Base-by-base conservation (phyloP, 371 early-diverging fungal species). In the Syncephalastrum monosporum region DNA sequence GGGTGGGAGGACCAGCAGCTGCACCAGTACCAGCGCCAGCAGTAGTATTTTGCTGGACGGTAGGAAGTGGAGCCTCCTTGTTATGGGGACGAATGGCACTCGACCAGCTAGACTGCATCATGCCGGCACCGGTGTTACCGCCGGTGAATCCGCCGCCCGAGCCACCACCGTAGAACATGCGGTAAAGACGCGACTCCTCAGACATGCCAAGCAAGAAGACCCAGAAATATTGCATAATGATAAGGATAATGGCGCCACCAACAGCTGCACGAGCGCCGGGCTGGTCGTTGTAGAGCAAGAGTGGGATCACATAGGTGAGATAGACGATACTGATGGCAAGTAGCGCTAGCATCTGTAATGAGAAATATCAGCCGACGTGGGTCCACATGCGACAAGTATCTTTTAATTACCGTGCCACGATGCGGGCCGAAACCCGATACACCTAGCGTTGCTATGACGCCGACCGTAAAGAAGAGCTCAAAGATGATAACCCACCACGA, bases 201-300 rank as follows among this genome's bases (percentile, higher is more conserved):
- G 83, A 84, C 54, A 87, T 72, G 45, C 90, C 90, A 50, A 93
- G 82, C 55, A 82, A 68, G 50, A 91, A 64, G 60, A 91, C 81
- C 90, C 90, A 90, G 55, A 87, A 77, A 56, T 86, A 78, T 82
- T 79, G 42, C 61, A 77, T 74, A 55, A 87, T 77, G 46, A 82
- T 69, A 59, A 85, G 55, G 67, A 87, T 82, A 54, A 87, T 71
- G 53, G 76, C 57, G 57, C 90, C 90, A 21, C 84, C 83, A 48
- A 80, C 74, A 41, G 67, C 68, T 47, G 81, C 84, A 57, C 64
- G 65, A 33, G 63, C 63, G 42, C 68, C 63, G 13, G 65, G 29
- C 13, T 17, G 17, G 13, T 14, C 15, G 48, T 41, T 43, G 25
- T 15, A 10, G 13, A 70, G 33, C 14, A 65, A 54, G 3, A 50